phyloP scores from a whole-genome alignment of 2,329 filamentous ascomycete genomes.

The Cercospora canescens region DNA sequence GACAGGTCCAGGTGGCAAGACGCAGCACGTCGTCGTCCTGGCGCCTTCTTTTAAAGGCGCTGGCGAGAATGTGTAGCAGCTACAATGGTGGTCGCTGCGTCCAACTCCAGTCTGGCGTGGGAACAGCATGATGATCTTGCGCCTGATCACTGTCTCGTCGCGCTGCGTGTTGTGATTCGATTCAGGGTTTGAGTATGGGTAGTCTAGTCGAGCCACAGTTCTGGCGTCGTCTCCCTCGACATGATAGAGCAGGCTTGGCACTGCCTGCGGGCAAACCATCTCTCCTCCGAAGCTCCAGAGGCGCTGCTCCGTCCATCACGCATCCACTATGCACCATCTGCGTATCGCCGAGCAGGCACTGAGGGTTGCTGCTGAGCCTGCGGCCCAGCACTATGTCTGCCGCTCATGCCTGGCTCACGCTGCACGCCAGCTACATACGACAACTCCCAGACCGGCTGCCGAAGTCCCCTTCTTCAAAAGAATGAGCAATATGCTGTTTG shows the following conservation, averaged over 20 bases:
- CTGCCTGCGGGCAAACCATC: background rate
- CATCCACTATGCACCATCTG: slow-evolving; percentile 24
- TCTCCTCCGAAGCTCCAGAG: slow-evolving; percentile 5
- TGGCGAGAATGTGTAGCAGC: too few species aligned
- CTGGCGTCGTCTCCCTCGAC: too few species aligned
- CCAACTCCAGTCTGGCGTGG: too few species aligned
- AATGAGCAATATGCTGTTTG: slow-evolving; percentile 29
- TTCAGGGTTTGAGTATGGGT: too few species aligned
- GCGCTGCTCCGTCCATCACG: background rate
- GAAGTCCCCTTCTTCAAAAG: slow-evolving; percentile 29
- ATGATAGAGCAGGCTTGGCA: background rate
- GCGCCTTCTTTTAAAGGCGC: background rate
- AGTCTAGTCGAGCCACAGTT: too few species aligned
- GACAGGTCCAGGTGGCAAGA: too few species aligned
- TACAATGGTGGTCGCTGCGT: too few species aligned
- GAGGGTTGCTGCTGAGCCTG: slow-evolving; percentile 24
- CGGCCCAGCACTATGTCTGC: slow-evolving; percentile 30
- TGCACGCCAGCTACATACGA: slow-evolving; percentile 31
- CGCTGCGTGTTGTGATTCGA: too few species aligned
- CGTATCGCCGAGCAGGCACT: slow-evolving; percentile 30
- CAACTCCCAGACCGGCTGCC: slow-evolving; percentile 21
- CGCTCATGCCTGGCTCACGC: slow-evolving; percentile 31
- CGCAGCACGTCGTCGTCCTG: too few species aligned
- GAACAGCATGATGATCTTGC: too few species aligned
- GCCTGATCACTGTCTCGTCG: too few species aligned